Evolutionary conservation across 768 basidiomycete species (phyloP), one percentile per base, ranked within the genome.

Genomic region (Boletus bicolor): DNA sequence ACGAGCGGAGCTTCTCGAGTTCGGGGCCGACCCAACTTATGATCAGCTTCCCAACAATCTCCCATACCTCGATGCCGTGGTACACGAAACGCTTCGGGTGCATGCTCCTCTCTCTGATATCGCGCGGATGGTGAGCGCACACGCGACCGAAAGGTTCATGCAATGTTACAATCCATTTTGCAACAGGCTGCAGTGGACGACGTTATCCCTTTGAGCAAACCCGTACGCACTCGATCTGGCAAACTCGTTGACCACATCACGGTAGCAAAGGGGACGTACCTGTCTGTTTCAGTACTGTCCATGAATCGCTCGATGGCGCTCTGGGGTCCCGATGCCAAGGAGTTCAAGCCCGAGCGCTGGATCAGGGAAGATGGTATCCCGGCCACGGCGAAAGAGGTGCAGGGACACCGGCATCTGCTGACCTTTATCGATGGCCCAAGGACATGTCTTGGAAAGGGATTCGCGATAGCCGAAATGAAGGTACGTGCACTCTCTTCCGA

Each of bases 321-420:
- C 34, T 89, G 88, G 87, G 87, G 87, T 2, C 62, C 74, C 0
- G 79, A 84, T 54, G 78, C 84, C 4, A 75, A 77, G 24, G 76
- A 77, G 45, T 90, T 84, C 66, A 73, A 78, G 39, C 87, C 87
- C 0, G 82, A 83, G 51, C 74, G 87, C 6, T 89, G 88, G 87
- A 70, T 88, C 9, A 60, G 60, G 5, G 67, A 70, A 5, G 69
- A 68, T 14, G 66, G 70, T 1, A 60, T 65, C 8, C 60, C 64
- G 2, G 46, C 42, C n/a, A 44, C 44, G 30, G 74, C 76, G 0
- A 75, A 83, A 35, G 44, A 44, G 15, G 17, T 44, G 14, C 44
- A 44, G 17, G 26, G 26, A 28, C 26, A 44, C 26, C 44, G 44
- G 5, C 26, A 44, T 44, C 17, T 44, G 2, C 5, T 44, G 17